A percentile compares a stretch with the other conserved stretches of the same genome.
Conservation (phyloP, 2,329 filamentous ascomycete genomes). For the Dryadomyces quercus-mongolicae region DNA sequence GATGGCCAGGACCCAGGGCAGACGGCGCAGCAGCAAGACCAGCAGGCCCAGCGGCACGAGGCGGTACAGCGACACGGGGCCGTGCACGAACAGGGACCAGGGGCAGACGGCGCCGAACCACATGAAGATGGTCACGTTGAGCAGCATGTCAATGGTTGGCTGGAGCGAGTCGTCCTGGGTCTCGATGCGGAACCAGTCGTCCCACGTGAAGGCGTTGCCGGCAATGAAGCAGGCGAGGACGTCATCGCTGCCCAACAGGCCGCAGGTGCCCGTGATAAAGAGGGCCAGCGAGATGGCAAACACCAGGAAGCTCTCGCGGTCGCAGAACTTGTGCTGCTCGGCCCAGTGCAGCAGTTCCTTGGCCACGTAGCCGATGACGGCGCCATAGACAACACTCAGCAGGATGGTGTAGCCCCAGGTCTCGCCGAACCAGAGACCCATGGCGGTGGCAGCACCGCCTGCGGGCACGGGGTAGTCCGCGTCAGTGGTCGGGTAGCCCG, state of each 20-base stretch:
- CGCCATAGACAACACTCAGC: conserved; percentile 67
- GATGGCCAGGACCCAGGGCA: conserved; percentile 64
- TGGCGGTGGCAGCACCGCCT: conserved; percentile 51
- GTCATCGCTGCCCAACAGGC: conserved; percentile 79
- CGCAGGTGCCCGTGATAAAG: conserved; percentile 78
- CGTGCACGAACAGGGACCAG: conserved; percentile 58
- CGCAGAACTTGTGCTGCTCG: conserved; percentile 68
- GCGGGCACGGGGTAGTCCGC: conserved; percentile 27
- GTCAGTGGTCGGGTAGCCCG: conserved; percentile 45
- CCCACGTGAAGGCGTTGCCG: conserved; percentile 83
- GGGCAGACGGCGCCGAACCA: conserved; percentile 84
- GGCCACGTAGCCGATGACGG: conserved; percentile 65
- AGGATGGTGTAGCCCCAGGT: conserved; percentile 77
- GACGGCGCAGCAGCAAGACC: conserved; percentile 63
- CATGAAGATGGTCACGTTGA: conserved; percentile 80
- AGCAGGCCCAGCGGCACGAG: conserved; percentile 63
- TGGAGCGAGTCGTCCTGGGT: conserved; percentile 87
- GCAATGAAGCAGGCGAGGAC: conserved; percentile 87
- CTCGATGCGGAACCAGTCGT: conserved; percentile 86
- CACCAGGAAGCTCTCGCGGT: conserved; percentile 77
- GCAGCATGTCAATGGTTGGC: conserved; percentile 86
- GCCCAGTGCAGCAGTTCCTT: conserved; percentile 78
- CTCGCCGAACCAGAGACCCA: conserved; percentile 73
- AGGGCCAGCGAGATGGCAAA: conserved; percentile 77
- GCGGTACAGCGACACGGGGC: conserved; percentile 57